Evolutionary conservation across 1,284 basidiomycete genomes (phyloP).

Genomic region (Tranzscheliella williamsii): DNA sequence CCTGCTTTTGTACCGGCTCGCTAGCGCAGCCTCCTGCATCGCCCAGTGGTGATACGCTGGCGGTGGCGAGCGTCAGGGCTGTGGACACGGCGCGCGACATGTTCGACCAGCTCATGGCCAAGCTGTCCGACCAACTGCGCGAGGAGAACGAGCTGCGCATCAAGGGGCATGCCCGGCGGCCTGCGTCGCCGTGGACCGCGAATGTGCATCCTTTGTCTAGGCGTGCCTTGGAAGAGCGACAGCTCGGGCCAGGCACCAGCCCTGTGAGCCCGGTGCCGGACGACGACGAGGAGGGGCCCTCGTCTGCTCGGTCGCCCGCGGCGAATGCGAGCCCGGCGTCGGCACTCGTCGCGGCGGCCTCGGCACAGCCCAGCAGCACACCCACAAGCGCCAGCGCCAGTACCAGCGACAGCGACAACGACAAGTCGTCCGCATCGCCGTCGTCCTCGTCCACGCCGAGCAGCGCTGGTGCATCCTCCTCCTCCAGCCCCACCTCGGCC

Average conservation of each 20-base stretch:
- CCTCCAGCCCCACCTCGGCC: not conserved
- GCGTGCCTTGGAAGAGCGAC: constrained; percentile 3
- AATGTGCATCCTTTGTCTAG: constrained; percentile 20
- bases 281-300: too few species aligned
- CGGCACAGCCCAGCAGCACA: not conserved
- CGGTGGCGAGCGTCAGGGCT: not conserved
- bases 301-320: not conserved
- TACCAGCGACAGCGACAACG: not conserved
- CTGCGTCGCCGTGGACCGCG: constrained; percentile 4
- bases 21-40: too few species aligned
- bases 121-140: constrained; percentile 7
- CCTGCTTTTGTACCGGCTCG: too few species aligned
- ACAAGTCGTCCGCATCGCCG: not conserved
- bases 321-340: not conserved
- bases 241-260: not conserved
- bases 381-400: not conserved
- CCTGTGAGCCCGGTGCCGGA: too few species aligned
- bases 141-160: too few species aligned
- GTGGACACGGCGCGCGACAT: constrained; percentile 4
- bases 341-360: not conserved
- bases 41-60: too few species aligned
- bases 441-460: not conserved
- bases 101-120: constrained; percentile 21
- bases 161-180: too few species aligned
- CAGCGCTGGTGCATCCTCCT: not conserved